Evolutionary conservation across 495 filamentous ascomycete genomes (phyloP).

Genomic region (Penicillium lividum): DNA sequence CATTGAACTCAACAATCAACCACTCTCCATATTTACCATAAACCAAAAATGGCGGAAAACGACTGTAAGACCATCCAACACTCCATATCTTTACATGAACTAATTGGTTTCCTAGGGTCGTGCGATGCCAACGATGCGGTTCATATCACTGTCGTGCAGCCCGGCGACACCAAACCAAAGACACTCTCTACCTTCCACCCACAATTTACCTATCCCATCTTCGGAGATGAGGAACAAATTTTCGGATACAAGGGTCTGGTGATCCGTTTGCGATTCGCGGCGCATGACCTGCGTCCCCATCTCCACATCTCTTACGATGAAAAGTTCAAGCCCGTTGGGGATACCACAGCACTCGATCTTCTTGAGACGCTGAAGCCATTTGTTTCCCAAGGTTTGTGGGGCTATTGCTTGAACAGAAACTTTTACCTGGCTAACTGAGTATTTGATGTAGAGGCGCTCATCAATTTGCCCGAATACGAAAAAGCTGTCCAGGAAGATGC

Average conservation of each 20-base stretch:
- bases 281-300: slow-evolving; percentile 77
- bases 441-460: slow-evolving; percentile 57
- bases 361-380: slow-evolving; percentile 63
- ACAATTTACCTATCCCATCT: slow-evolving; percentile 86
- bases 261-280: slow-evolving; percentile 75
- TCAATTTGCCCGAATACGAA: slow-evolving; percentile 58
- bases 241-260: slow-evolving; percentile 84
- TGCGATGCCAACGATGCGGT: slow-evolving; percentile 73
- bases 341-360: slow-evolving; percentile 68
- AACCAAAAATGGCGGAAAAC: slow-evolving; percentile 45
- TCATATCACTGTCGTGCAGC: slow-evolving; percentile 66
- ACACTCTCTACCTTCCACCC: slow-evolving; percentile 73
- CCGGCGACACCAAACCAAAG: slow-evolving; percentile 54
- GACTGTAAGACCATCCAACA: slow-evolving; percentile 45
- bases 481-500: slow-evolving; percentile 54
- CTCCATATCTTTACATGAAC: not conserved
- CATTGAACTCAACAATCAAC: slow-evolving; percentile 2
- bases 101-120: slow-evolving; percentile 59
- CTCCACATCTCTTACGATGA: slow-evolving; percentile 69
- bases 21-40: slow-evolving; percentile 3
- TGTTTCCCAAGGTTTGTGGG: slow-evolving; percentile 61
- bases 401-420: not conserved
- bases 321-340: slow-evolving; percentile 71
- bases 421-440: not conserved
- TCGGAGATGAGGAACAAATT: slow-evolving; percentile 86